Conservation (phyloP, 305 asterid genomes). For the Withania somnifera region DNA sequence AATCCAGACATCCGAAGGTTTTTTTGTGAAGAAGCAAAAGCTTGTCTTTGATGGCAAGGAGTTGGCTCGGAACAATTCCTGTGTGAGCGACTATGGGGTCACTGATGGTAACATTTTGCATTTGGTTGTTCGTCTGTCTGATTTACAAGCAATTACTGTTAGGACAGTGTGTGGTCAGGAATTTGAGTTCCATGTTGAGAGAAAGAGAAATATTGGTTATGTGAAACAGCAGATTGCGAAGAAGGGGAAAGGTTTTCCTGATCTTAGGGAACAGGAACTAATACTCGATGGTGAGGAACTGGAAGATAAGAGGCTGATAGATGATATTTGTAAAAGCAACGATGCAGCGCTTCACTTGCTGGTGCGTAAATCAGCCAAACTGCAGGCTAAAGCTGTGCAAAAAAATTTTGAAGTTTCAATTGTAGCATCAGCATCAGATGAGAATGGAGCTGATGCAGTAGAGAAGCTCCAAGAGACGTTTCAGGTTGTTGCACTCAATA, state of each 20-base stretch:
- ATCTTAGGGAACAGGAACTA: conserved; percentile 47
- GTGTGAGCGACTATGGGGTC: conserved; percentile 55
- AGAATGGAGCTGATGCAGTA: conserved; percentile 16
- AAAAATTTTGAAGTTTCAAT: conserved; percentile 58
- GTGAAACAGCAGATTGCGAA: conserved; percentile 56
- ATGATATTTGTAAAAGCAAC: conserved; percentile 45
- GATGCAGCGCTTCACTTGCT: conserved; percentile 60
- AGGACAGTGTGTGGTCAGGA: conserved; percentile 57
- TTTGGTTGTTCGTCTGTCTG: conserved; percentile 52
- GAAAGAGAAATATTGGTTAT: conserved; percentile 50
- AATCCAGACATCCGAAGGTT: conserved; percentile 50
- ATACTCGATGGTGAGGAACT: conserved; percentile 58
- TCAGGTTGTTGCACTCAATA: conserved; percentile 15
- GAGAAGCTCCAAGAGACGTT: conserved; percentile 13
- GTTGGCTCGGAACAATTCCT: conserved; percentile 45
- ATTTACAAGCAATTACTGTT: conserved; percentile 65
- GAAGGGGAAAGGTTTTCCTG: conserved; percentile 26
- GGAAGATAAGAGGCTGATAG: conserved; percentile 59
- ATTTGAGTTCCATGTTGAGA: conserved; percentile 51
- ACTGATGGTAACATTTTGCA: conserved; percentile 54
- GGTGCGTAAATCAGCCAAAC: conserved; percentile 55
- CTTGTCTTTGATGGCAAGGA: conserved; percentile 70
- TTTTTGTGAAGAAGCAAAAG: conserved; percentile 54
- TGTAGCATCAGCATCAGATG: conserved; percentile 25
- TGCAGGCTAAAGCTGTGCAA: conserved; percentile 35